A percentile compares a stretch with the other conserved stretches of the same genome.
Evolutionary conservation across 768 basidiomycete genomes (phyloP).

Genomic region (Boletus vinaceobasis): DNA sequence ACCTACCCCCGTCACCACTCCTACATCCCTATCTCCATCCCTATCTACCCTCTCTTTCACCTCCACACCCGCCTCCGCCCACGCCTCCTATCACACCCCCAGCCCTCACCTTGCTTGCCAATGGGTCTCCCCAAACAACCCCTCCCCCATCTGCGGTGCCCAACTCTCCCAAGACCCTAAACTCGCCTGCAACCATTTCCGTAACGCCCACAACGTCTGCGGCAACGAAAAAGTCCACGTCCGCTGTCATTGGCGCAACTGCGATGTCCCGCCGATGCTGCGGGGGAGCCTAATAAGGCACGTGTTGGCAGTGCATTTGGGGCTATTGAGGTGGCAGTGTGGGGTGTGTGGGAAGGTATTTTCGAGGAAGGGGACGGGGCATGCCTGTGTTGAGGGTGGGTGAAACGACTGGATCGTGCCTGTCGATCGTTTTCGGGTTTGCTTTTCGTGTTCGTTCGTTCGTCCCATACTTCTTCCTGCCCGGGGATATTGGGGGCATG

Average conservation of each 20-base stretch:
- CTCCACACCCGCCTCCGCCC: background rate
- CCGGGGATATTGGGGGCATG: no score
- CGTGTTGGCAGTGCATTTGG: conserved; percentile 17
- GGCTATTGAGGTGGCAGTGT: conserved; percentile 13
- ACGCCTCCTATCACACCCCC: background rate
- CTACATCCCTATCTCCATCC: background rate
- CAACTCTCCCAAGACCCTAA: conserved; percentile 3
- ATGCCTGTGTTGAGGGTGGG: conserved; percentile 1
- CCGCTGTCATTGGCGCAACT: conserved; percentile 13
- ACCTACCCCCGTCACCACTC: background rate
- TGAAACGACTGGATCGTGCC: background rate
- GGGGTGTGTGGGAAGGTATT: conserved; percentile 10
- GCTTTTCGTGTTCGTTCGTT: no score
- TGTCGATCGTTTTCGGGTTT: background rate
- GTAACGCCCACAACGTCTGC: conserved; percentile 8
- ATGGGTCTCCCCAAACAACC: conserved; percentile 3
- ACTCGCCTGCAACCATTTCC: conserved; percentile 8
- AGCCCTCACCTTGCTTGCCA: background rate
- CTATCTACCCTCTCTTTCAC: background rate
- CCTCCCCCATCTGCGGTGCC: background rate
- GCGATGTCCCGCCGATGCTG: conserved; percentile 12
- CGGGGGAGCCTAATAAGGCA: conserved; percentile 20
- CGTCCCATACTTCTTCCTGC: no score
- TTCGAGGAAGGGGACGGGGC: conserved; percentile 15
- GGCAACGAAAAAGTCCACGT: conserved; percentile 17